Evolutionary conservation across 345 rosid genomes (phyloP), one percentile per base, ranked within the genome.

Genomic region (Bruguiera sexangula): DNA sequence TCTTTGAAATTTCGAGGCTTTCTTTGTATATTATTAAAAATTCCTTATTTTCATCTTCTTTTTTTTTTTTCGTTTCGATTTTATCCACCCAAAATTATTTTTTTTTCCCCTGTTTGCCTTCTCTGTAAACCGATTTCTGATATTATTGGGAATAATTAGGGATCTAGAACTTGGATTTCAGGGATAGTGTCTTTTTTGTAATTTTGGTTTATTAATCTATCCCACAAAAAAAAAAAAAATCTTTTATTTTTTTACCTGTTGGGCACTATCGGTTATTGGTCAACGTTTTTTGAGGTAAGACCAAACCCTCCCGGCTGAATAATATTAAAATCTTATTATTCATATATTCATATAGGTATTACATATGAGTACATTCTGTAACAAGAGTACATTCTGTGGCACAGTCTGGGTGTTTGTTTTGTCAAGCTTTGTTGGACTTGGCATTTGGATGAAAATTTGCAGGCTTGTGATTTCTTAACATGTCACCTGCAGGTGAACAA

Each of bases 401-500:
- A 13, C 15, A 0, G 18, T 43, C 5, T 13, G 15, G 50, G 16
- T 43, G 50, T 43, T 11, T 39, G 46, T 10, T 39, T 39, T 10
- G 48, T 39, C 3, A 43, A 13, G 50, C 15, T 13, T 43, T 43
- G 50, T 43, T 43, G 18, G 5, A 11, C 50, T 13, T 13, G 50
- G 18, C 50, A 39, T 39, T 8, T 11, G 46, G 50, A 13, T 43
- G 5, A 11, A 43, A 43, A 43, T 13, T 13, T 43, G 19, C 50
- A 43, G 50, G 50, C 50, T 43, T 13, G 19, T 56, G 16, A 56
- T 21, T 56, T 56, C 30, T 24, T 21, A 27, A 56, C 1, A 6
- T 24, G 29, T 56, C 21, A 62, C 39, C 48, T 74, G 64, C 73
- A 74, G 73, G n/a, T 18, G 22, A 19, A 88, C 22, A 51, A 73